Evolutionary conservation across 2,329 filamentous ascomycete genomes (phyloP), one percentile per base, ranked within the genome.

Genomic region (Epicoccum sorghinum): DNA sequence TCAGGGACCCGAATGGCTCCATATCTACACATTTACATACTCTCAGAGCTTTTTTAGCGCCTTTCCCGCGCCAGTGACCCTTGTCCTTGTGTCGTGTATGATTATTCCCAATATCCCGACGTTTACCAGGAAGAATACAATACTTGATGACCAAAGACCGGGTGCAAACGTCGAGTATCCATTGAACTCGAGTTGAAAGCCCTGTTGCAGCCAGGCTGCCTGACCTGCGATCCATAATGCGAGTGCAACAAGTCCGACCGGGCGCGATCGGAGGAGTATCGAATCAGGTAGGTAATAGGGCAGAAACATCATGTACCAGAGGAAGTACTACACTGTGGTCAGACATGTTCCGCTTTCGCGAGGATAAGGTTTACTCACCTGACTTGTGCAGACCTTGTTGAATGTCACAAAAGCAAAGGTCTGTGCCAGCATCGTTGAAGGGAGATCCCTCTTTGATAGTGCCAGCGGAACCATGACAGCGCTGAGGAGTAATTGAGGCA

Each of bases 341-440:
- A 57, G 48, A 54, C 30, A 45, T 46, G 32, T 29, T 45, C 27
- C 14, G 2, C 5, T n/a, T 7, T 38, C 13, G n/a, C 39, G 13
- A 46, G 23, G 1, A 0, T 4, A 8, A 4, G 22, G 3, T 29
- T 13, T 7, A n/a, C 82, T 60, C 83, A 95, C 91, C 83, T 98
- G 93, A 69, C 92, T 96, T 3, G 95, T 99, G 82, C 93, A 98
- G 58, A 99, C 95, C 79, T 99, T 99, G 79, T 99, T 99, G 66
- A 98, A 98, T 0, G 92, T 88, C 4, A 98, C 95, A 75, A 99
- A 99, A 0, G 93, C 91, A 76, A 97, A 96, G 0, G 95, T 98
- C 77, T 99, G 95, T 4, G 91, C 91, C 58, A 98, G 84, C 90
- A 98, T 93, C 4, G 90, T 88, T 0, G 87, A 85, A 0, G 93